Evolutionary conservation across 179 eudicot genomes (phyloP).

Genomic region (Silene vulgaris): DNA sequence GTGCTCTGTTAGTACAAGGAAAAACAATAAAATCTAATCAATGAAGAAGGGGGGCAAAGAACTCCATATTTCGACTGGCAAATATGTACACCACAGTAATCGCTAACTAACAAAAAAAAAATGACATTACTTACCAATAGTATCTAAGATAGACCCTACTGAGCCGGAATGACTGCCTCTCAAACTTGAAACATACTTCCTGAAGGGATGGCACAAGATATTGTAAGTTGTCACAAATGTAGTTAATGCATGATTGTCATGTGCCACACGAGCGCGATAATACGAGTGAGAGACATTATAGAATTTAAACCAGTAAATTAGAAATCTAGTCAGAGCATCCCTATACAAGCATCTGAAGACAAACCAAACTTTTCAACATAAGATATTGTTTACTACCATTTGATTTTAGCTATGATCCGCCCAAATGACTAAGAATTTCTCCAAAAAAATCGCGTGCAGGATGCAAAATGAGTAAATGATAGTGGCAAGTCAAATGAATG

Average conservation of each 20-base stretch:
- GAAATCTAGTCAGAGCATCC: constrained; percentile 7
- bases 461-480: neutral
- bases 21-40: neutral
- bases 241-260: no score
- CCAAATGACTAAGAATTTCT: neutral
- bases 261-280: no score
- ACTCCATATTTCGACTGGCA: no score
- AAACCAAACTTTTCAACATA: neutral
- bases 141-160: constrained; percentile 57
- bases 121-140: constrained; percentile 40
- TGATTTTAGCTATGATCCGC: neutral
- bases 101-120: neutral
- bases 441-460: neutral
- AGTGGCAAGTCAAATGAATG: neutral
- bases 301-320: neutral
- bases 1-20: neutral
- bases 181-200: constrained; percentile 80
- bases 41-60: no score
- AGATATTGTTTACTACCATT: neutral
- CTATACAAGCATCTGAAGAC: neutral
- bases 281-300: no score
- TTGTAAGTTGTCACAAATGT: constrained; percentile 1
- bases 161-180: constrained; percentile 68
- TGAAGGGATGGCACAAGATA: constrained; percentile 33
- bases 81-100: neutral